These are phyloP conservation scores for Solanum bulbocastanum DNA, from an alignment of 257 asterid species.

Conservation along the genomic window DNA sequence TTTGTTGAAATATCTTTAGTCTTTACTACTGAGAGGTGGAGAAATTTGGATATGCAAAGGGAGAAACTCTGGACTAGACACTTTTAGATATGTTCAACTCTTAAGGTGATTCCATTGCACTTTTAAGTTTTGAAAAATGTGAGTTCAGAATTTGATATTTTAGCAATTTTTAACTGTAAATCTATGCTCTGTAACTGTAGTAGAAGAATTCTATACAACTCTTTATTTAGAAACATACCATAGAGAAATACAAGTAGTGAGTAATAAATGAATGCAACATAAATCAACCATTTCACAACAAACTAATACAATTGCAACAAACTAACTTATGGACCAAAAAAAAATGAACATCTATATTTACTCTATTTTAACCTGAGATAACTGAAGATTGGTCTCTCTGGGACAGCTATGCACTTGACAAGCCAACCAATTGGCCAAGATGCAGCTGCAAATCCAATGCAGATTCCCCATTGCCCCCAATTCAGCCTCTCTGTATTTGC, in stretches of 20 bases:
- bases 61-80: not conserved
- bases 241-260: not conserved
- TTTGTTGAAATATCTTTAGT: not conserved
- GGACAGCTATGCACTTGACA: conserved; percentile 23
- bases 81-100: not conserved
- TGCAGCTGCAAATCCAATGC: conserved; percentile 18
- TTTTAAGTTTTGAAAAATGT: no score
- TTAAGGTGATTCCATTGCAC: no score
- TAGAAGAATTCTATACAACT: not conserved
- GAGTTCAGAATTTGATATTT: no score
- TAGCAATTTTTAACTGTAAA: not conserved
- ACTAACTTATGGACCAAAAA: not conserved
- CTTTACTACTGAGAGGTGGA: no score
- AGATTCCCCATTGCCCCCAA: conserved; percentile 27
- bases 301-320: not conserved
- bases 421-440: conserved; percentile 31
- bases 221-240: not conserved
- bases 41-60: no score
- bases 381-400: conserved; percentile 14
- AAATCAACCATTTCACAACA: not conserved
- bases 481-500: conserved; percentile 27
- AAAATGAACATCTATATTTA: not conserved
- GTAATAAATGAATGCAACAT: not conserved
- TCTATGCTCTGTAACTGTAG: not conserved
- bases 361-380: not conserved